Conservation (phyloP, 805 yeast genomes). For the Schizosaccharomyces cryophilus region DNA sequence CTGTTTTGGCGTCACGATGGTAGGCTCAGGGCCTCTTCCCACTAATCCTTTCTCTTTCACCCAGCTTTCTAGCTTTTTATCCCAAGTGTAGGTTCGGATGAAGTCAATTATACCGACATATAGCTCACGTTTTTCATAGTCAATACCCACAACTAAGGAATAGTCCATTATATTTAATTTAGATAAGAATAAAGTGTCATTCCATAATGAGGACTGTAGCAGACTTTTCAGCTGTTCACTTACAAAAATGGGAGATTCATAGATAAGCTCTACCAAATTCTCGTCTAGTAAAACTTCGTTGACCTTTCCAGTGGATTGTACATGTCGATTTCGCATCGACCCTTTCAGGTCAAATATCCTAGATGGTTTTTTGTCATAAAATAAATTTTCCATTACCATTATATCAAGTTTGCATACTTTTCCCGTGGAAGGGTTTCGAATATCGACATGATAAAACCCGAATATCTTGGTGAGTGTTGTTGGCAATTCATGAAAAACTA, state of each 20-base stretch:
- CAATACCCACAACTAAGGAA: conserved; percentile 81
- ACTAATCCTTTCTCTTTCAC: conserved; percentile 86
- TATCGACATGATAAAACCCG: conserved; percentile 86
- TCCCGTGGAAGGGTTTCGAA: conserved; percentile 52
- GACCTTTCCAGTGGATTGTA: conserved; percentile 82
- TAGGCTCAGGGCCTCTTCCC: conserved; percentile 73
- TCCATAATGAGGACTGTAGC: conserved; percentile 72
- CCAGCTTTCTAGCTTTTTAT: conserved; percentile 93
- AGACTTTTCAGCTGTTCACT: conserved; percentile 74
- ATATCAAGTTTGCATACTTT: conserved; percentile 69
- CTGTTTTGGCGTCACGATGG: conserved; percentile 91
- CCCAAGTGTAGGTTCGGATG: conserved; percentile 94
- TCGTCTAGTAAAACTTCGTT: conserved; percentile 89
- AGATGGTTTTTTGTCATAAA: conserved; percentile 56
- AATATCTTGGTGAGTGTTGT: conserved; percentile 84
- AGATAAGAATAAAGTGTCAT: conserved; percentile 77
- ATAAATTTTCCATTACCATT: conserved; percentile 83
- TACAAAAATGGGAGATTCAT: conserved; percentile 85
- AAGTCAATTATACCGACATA: conserved; percentile 90
- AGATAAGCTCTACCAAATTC: conserved; percentile 89
- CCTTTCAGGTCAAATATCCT: conserved; percentile 91
- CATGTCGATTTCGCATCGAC: conserved; percentile 92
- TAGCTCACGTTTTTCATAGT: conserved; percentile 30
- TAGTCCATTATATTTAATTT: conserved; percentile 98
- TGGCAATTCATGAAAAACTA: conserved; percentile 79